Conservation (phyloP, 1,139 yeast species). For the Hansenula lynferdii region DNA sequence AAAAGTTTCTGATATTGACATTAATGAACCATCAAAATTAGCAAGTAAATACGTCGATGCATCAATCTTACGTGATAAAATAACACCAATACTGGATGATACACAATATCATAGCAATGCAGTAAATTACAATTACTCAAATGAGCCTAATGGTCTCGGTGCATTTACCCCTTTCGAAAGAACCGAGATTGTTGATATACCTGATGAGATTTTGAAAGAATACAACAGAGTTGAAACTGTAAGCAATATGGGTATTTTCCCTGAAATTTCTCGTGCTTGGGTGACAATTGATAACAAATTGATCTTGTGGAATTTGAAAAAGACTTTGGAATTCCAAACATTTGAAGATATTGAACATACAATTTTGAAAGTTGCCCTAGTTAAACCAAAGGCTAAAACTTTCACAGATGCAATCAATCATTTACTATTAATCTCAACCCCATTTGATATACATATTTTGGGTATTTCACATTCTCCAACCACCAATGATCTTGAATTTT, state of each 20-base stretch:
- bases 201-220: slow-evolving; percentile 79
- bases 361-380: slow-evolving; percentile 70
- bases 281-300: slow-evolving; percentile 78
- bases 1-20: slow-evolving; percentile 14
- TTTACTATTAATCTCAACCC: slow-evolving; percentile 73
- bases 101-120: slow-evolving; percentile 34
- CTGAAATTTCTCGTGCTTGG: slow-evolving; percentile 85
- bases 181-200: slow-evolving; percentile 63
- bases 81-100: slow-evolving; percentile 35
- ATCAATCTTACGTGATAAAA: slow-evolving; percentile 31
- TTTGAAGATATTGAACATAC: slow-evolving; percentile 82
- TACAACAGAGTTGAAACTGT: slow-evolving; percentile 57
- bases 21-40: slow-evolving; percentile 28
- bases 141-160: slow-evolving; percentile 33
- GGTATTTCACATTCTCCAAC: slow-evolving; percentile 58
- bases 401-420: slow-evolving; percentile 76
- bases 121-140: slow-evolving; percentile 34
- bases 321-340: slow-evolving; percentile 63
- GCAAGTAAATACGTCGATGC: slow-evolving; percentile 36
- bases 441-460: slow-evolving; percentile 70
- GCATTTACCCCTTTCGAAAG: slow-evolving; percentile 76
- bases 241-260: slow-evolving; percentile 79
- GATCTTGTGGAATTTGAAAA: slow-evolving; percentile 73
- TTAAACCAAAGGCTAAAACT: slow-evolving; percentile 73
- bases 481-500: slow-evolving; percentile 59